These are phyloP conservation scores for Digitaria exilis DNA, from an alignment of 202 grass and related monocot genomes.

Conservation along the genomic window DNA sequence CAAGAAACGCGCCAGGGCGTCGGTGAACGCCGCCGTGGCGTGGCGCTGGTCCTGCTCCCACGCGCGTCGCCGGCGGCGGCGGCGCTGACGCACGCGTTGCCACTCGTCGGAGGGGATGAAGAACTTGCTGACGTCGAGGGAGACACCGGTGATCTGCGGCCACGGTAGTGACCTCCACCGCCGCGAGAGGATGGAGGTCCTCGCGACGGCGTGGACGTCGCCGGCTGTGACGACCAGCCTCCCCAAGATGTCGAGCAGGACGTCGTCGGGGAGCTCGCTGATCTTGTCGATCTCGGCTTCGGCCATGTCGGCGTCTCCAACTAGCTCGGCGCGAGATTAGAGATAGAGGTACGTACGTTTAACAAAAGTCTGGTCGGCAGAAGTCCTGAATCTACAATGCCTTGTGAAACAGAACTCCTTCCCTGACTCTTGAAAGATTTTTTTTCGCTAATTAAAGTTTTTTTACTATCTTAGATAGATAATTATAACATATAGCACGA, in stretches of 20 bases:
- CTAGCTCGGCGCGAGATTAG: too few relatives aligned
- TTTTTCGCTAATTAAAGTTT: too few relatives aligned
- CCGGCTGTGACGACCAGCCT: neutral
- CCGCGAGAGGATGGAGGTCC: neutral
- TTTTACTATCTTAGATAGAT: too few relatives aligned
- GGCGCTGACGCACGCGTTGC: neutral
- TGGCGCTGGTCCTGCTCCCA: neutral
- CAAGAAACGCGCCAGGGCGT: conserved; percentile 1
- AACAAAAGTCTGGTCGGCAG: too few relatives aligned
- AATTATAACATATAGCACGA: too few relatives aligned
- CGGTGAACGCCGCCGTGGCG: neutral
- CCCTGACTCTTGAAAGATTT: too few relatives aligned
- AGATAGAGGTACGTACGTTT: too few relatives aligned
- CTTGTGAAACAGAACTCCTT: too few relatives aligned
- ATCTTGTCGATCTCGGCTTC: neutral
- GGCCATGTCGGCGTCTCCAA: too few relatives aligned
- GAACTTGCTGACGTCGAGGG: neutral
- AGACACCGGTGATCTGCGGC: neutral
- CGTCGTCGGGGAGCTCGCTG: neutral
- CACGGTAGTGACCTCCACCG: neutral
- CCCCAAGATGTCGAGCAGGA: conserved; percentile 20
- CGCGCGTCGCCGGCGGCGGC: neutral
- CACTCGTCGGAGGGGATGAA: neutral
- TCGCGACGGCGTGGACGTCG: neutral
- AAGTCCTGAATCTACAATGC: too few relatives aligned